Base-by-base conservation (phyloP, 2,329 filamentous ascomycete genomes). In the Triangularia setosa region DNA sequence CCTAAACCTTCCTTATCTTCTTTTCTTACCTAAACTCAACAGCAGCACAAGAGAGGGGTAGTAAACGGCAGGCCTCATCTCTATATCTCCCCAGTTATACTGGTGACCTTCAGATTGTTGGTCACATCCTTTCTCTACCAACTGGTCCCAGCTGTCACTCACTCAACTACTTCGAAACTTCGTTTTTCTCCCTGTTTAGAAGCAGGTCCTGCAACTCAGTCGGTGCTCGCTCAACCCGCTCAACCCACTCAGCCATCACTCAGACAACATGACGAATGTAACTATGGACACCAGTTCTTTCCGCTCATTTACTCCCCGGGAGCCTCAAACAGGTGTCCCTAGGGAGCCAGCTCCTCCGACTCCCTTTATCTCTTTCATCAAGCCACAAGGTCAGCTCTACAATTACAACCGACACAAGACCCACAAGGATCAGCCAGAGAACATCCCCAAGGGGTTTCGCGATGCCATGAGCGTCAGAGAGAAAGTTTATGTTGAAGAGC, bases 401-500 rank as follows among this genome's bases (percentile, higher is more conserved):
- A 78, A 75, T 16, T 87, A 83, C 73, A 74, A 81, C 69, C 73
- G 74, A 30, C 75, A 72, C 12, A 72, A 72, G 7, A 73, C 78
- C 0, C 73, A 77, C n/a, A 72, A 78, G 11, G 68, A 78, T 62
- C 85, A 88, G 70, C 28, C 57, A 5, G 21, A 74, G 1, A 72
- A 74, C 27, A 76, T 87, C 66, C 84, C 88, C 0, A 72, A 76
- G 28, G 71, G 80, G 48, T 91, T 92, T 75, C 75, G 84, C 57
- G 85, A 89, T 69, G 85, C 85, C 67, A 88, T 90, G 86, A 75
- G 78, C 60, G 82, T 90, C 53, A 84, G 88, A 35, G 79, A 85
- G 65, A 72, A 76, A 18, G 87, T 90, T 61, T 90, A 88, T 70
- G 83, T 89, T 24, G 40, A 77, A 7, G 87, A 89, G 71, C 87